Evolutionary conservation across 2,329 filamentous ascomycete genomes (phyloP).

Genomic region (Fusarium sp.): DNA sequence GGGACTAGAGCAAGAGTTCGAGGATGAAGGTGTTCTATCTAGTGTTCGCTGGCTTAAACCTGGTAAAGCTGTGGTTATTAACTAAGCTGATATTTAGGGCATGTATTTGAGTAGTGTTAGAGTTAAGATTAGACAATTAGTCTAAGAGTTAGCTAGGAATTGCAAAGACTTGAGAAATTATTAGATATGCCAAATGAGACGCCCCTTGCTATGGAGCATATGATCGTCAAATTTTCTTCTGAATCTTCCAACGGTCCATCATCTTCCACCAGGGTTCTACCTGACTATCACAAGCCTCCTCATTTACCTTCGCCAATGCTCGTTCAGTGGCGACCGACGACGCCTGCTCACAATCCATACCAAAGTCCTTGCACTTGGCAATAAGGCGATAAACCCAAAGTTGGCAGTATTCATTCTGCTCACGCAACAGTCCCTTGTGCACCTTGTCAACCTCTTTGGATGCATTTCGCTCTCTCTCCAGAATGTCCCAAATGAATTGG

Average conservation of each 20-base stretch:
- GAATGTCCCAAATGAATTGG: not conserved
- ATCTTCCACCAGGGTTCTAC: no score
- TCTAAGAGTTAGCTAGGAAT: not conserved
- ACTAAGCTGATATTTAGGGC: not conserved
- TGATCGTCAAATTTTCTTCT: no score
- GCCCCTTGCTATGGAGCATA: no score
- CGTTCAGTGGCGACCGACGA: not conserved
- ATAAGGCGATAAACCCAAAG: not conserved
- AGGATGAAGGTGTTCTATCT: not conserved
- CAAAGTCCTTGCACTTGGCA: not conserved
- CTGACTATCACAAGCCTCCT: no score
- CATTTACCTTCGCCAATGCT: not conserved
- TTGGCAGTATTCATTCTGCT: not conserved
- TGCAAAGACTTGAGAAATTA: not conserved
- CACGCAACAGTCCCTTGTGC: not conserved
- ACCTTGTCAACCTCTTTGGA: not conserved
- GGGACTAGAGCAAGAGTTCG: not conserved
- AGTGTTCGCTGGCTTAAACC: not conserved
- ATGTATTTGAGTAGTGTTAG: not conserved
- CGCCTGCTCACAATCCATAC: not conserved
- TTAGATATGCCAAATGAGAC: not conserved
- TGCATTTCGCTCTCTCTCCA: not conserved
- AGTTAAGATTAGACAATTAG: not conserved
- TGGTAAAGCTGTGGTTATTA: not conserved
- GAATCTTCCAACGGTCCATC: no score